phyloP scores from a whole-genome alignment of 768 basidiomycete species.

The Psilocybe azurescens region DNA sequence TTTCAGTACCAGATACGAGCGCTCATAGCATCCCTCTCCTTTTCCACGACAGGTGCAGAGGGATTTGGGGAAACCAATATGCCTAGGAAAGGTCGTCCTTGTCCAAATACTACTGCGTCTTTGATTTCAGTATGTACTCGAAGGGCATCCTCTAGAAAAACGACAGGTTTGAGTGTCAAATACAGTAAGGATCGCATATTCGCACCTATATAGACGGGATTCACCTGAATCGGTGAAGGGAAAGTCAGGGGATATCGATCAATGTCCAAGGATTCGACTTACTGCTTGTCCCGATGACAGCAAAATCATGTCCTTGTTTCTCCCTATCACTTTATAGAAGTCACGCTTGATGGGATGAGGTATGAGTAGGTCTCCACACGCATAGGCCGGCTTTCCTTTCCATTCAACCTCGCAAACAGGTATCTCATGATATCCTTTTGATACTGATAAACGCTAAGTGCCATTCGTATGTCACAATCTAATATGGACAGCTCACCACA shows the following conservation, averaged over 20 bases:
- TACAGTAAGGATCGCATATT: too few relatives aligned
- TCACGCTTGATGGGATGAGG: background rate
- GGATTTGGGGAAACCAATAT: background rate
- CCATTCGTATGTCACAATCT: background rate
- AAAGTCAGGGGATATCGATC: background rate
- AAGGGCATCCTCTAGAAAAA: background rate
- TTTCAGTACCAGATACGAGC: background rate
- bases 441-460: background rate
- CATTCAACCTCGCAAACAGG: background rate
- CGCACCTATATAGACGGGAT: background rate
- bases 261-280: background rate
- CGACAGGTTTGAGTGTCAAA: too few relatives aligned
- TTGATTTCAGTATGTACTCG: background rate
- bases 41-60: background rate
- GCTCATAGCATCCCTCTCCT: background rate
- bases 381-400: background rate
- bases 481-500: background rate
- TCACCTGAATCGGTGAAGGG: background rate
- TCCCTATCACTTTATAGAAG: background rate
- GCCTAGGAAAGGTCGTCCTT: background rate
- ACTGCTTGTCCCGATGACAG: conserved; percentile 1
- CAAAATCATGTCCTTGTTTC: conserved; percentile 5
- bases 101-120: conserved; percentile 1
- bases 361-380: background rate
- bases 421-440: conserved; percentile 1